A percentile compares a stretch with the other conserved stretches of the same genome.
Evolutionary conservation across 148 eudicot genomes (phyloP).

Genomic region (Bassia scoparia): DNA sequence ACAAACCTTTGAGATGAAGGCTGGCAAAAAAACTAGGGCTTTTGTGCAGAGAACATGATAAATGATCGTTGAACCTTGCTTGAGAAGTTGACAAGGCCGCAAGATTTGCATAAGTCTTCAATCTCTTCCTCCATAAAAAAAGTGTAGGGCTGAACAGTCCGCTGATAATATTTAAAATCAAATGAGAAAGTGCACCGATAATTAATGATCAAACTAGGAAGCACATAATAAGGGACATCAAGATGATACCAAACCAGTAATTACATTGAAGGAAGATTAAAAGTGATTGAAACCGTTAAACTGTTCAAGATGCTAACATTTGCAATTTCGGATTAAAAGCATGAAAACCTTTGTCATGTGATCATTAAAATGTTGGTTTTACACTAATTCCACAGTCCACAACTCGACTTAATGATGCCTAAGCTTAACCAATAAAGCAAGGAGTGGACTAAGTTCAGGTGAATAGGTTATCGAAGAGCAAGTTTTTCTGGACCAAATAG

Average conservation of each 20-base stretch:
- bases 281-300: neutral
- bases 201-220: neutral
- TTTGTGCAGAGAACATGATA: conserved; percentile 81
- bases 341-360: neutral
- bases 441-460: no score
- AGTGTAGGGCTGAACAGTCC: conserved; percentile 34
- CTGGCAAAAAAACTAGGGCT: conserved; percentile 43
- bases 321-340: neutral
- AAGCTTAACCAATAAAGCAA: no score
- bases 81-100: conserved; percentile 74
- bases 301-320: neutral
- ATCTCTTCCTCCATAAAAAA: conserved; percentile 73
- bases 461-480: no score
- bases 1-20: conserved; percentile 27
- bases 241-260: neutral
- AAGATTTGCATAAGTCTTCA: conserved; percentile 72
- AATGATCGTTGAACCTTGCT: conserved; percentile 66
- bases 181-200: neutral
- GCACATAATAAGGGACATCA: neutral
- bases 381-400: neutral
- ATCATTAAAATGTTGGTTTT: neutral
- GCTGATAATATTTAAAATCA: conserved; percentile 32
- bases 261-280: neutral
- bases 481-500: no score
- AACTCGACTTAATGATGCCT: neutral